Conservation (phyloP, 208 protist species). For the Leishmania martiniquensis region DNA sequence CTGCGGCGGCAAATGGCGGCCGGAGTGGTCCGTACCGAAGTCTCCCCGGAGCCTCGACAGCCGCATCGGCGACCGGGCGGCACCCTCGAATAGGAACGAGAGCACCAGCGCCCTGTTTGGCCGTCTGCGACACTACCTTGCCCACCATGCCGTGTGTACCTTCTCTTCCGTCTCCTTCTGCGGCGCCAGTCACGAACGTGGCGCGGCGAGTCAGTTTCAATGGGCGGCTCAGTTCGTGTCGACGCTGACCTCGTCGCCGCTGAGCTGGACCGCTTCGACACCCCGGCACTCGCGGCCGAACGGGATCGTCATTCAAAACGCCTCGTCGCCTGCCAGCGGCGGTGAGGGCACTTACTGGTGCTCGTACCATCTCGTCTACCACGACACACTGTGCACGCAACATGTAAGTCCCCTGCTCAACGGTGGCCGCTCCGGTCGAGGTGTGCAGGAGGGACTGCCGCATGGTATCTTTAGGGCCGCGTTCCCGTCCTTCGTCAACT, state of each 20-base stretch:
- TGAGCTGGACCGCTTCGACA: conserved; percentile 71
- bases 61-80: not conserved
- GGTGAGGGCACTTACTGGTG: conserved; percentile 48
- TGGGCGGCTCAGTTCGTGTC: conserved; percentile 86
- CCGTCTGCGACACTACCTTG: conserved; percentile 45
- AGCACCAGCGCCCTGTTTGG: not conserved
- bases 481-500: conserved; percentile 48
- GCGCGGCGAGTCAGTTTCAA: conserved; percentile 48
- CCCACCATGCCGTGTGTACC: conserved; percentile 74
- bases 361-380: conserved; percentile 75
- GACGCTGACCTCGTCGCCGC: conserved; percentile 74
- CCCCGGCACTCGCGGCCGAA: conserved; percentile 67
- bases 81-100: not conserved
- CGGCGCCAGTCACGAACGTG: conserved; percentile 28
- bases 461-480: conserved; percentile 63
- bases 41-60: not conserved
- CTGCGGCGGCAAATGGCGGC: conserved; percentile 77
- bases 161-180: conserved; percentile 79
- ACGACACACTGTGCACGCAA: conserved; percentile 83
- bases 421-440: conserved; percentile 53
- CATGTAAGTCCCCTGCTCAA: conserved; percentile 72
- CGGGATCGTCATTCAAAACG: conserved; percentile 37
- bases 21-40: conserved; percentile 59
- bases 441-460: conserved; percentile 57
- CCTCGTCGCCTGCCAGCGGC: not conserved